A percentile compares a stretch with the other conserved stretches of the same genome.
These are phyloP conservation scores for Sporothrix mexicana DNA, from an alignment of 2,329 filamentous ascomycete species.

Conservation along the genomic window DNA sequence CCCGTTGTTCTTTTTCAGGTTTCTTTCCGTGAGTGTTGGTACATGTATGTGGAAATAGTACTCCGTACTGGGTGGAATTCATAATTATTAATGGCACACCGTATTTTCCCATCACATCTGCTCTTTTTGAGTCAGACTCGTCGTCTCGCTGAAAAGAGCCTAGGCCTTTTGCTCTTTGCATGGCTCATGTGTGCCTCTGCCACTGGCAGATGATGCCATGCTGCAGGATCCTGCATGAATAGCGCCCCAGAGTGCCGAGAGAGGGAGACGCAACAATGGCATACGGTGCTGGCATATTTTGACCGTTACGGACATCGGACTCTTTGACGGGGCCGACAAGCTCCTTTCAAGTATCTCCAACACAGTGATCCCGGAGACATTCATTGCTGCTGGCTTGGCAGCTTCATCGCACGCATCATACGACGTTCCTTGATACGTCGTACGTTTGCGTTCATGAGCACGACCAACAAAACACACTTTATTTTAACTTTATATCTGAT, in stretches of 20 bases:
- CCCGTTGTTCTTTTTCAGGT: conserved; percentile 11
- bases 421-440: background rate
- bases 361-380: background rate
- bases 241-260: background rate
- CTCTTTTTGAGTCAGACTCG: background rate
- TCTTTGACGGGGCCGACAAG: background rate
- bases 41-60: conserved; percentile 9
- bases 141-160: conserved; percentile 2
- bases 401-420: background rate
- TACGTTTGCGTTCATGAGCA: background rate
- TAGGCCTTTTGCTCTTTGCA: background rate
- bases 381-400: background rate
- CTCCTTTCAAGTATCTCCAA: background rate
- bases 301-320: background rate
- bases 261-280: background rate
- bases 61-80: too few species aligned
- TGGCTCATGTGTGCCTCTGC: background rate
- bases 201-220: conserved; percentile 12
- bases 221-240: background rate
- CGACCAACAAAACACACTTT: background rate
- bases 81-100: conserved; percentile 10
- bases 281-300: background rate
- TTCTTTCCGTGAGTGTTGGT: background rate
- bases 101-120: background rate
- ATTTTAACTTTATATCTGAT: background rate